Base-by-base conservation (phyloP, 306 rosid species). In the Cajanus cajan region DNA sequence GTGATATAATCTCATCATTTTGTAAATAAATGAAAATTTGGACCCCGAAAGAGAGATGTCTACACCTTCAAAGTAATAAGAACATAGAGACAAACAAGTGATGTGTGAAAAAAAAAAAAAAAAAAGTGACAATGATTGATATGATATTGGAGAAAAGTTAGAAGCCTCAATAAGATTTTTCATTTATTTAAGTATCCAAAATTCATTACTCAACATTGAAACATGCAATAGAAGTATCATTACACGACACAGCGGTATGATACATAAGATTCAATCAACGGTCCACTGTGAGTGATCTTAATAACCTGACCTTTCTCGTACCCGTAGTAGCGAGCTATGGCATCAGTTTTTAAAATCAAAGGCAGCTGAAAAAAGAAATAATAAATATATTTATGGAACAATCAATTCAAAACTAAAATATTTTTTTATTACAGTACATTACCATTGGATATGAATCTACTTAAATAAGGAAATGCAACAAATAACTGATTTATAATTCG, bases 241-340 rank as follows among this genome's bases (percentile, higher is more conserved):
- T 48, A 87, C 52, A 68, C 68, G 0, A 87, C 85, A 39, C 82
- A 83, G 6, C 90, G 92, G 47, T 80, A 83, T 4, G 79, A 68
- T 11, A 48, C 85, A 3, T 57, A 13, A 15, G 84, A 13, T 8
- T 82, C 80, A 83, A 73, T 31, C 59, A 45, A 3, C 31, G 43
- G 85, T 15, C 73, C 76, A 13, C 48, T 40, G 84, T 78, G 52
- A 37, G 77, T 81, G 58, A 85, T 37, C 67, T 76, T 89, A 2
- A 89, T 62, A 2, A 85, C 87, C 78, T 87, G 82, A 10, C 93
- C 90, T 58, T 73, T 87, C 81, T 87, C 87, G 84, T 78, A 55
- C 4, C 81, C 88, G 45, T 68, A 79, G 74, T 85, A 83, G 39
- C 81, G 73, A 55, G 88, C 84, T 16, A 77, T 76, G 45, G 82